Evolutionary conservation across 1,284 basidiomycete genomes (phyloP), one percentile per base, ranked within the genome.

Genomic region (Fistulina hepatica): DNA sequence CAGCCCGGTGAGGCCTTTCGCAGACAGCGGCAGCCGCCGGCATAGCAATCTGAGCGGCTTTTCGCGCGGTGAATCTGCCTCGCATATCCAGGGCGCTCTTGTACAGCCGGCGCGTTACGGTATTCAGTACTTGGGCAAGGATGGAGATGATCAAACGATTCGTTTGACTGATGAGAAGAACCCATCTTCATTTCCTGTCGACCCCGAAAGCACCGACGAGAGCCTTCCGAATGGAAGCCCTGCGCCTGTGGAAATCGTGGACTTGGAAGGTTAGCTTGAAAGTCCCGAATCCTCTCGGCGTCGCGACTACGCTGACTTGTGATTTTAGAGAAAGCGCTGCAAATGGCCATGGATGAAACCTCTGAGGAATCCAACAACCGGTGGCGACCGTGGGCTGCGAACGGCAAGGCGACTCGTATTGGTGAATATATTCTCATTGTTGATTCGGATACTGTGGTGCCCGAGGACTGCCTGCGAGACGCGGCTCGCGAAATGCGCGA

Each of bases 391-490:
- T 81, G 79, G 79, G 80, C 76, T 15, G 65, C 68, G 36, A 78
- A 81, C 47, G 71, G 65, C 9, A 67, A 66, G 35, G 64, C 73
- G 13, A 54, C 70, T 23, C 64, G 77, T 30, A 57, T 81, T 20
- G 81, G 81, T 9, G 69, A 76, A 47, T 60, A 82, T 43, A 64
- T 86, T 42, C 58, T 84, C 41, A 63, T 85, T 48, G 71, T 86
- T 43, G 85, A 89, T 53, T 76, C 78, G 15, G 86, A 91, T 58
- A 91, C 86, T 8, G 57, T 86, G 39, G 83, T 91, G 0, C 86
- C 85, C 2, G 77, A 79, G 57, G 59, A 89, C 55, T 90, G 82
- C 52, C 70, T 90, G 48, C 69, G 82, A 27, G 84, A 89, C 55
- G 85, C 85, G 0, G 84, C 81, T 5, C 69, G 79, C 21, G 85